phyloP scores from a whole-genome alignment of 352 stramenopile genomes.

The Globisporangium nunn region DNA sequence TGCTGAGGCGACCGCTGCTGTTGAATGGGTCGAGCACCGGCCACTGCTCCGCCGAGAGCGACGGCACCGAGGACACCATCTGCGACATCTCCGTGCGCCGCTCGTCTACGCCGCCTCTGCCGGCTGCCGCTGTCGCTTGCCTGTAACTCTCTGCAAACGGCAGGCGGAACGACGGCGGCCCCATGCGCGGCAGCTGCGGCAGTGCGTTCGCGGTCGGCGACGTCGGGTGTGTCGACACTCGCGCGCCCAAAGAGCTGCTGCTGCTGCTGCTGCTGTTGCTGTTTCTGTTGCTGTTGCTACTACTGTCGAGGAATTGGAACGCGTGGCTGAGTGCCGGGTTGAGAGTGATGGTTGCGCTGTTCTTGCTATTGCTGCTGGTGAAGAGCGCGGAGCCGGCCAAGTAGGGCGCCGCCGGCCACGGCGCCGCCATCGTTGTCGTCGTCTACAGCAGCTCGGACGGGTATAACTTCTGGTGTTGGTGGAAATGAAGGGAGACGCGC shows the following conservation, averaged over 20 bases:
- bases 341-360: neutral
- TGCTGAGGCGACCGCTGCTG: neutral
- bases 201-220: neutral
- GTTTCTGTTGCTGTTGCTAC: too few relatives aligned
- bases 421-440: neutral
- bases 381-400: neutral
- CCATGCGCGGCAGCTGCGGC: neutral
- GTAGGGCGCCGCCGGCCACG: neutral
- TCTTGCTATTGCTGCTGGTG: neutral
- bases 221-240: too few relatives aligned
- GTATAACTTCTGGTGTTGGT: neutral
- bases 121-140: too few relatives aligned
- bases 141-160: neutral
- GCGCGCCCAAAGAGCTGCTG: neutral
- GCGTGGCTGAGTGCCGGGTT: neutral
- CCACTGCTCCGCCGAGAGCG: neutral
- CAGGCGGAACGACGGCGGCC: neutral
- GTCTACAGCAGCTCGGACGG: neutral
- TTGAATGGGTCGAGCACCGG: constrained; percentile 1
- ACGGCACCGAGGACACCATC: neutral
- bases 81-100: neutral
- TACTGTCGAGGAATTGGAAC: neutral
- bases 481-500: too few relatives aligned
- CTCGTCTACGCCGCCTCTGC: neutral
- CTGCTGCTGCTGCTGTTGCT: neutral